Evolutionary conservation across 176 grass and related monocot species (phyloP).

Genomic region (Lolium perenne): DNA sequence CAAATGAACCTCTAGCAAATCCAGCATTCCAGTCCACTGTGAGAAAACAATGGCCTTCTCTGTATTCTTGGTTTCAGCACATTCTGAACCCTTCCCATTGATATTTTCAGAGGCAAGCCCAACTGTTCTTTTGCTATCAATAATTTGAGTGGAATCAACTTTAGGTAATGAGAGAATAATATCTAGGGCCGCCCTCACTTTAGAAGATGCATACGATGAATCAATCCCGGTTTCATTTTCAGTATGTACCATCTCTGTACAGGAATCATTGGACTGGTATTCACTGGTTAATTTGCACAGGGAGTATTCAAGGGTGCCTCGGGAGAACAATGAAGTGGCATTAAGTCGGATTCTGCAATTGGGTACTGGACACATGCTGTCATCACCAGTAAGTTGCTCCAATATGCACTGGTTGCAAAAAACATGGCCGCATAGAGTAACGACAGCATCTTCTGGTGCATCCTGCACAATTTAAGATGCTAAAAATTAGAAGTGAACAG

Average conservation of each 20-base stretch:
- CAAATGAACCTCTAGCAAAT: slow-evolving; percentile 88
- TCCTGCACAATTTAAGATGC: slow-evolving; percentile 59
- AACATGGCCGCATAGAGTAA: slow-evolving; percentile 87
- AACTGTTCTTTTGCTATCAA: slow-evolving; percentile 34
- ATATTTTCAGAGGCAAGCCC: slow-evolving; percentile 25
- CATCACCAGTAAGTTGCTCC: slow-evolving; percentile 87
- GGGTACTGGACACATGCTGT: slow-evolving; percentile 70
- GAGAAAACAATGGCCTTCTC: slow-evolving; percentile 99
- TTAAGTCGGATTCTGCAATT: slow-evolving; percentile 70
- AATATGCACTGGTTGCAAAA: slow-evolving; percentile 97
- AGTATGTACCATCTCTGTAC: slow-evolving; percentile 52
- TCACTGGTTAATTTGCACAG: slow-evolving; percentile 56
- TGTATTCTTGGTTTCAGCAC: slow-evolving; percentile 49
- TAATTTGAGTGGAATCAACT: slow-evolving; percentile 42
- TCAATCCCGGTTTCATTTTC: slow-evolving; percentile 51
- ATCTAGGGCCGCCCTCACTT: slow-evolving; percentile 82
- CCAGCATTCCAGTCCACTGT: slow-evolving; percentile 98
- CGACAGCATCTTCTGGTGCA: slow-evolving; percentile 93
- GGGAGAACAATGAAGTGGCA: slow-evolving; percentile 79
- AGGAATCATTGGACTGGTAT: slow-evolving; percentile 48
- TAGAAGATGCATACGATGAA: slow-evolving; percentile 77
- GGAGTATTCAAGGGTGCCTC: slow-evolving; percentile 76
- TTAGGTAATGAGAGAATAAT: slow-evolving; percentile 83
- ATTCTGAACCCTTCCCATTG: slow-evolving; percentile 47
- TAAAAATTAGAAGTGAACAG: slow-evolving; percentile 31